phyloP scores from a whole-genome alignment of 495 filamentous ascomycete genomes.

The Penicillium verhagenii region DNA sequence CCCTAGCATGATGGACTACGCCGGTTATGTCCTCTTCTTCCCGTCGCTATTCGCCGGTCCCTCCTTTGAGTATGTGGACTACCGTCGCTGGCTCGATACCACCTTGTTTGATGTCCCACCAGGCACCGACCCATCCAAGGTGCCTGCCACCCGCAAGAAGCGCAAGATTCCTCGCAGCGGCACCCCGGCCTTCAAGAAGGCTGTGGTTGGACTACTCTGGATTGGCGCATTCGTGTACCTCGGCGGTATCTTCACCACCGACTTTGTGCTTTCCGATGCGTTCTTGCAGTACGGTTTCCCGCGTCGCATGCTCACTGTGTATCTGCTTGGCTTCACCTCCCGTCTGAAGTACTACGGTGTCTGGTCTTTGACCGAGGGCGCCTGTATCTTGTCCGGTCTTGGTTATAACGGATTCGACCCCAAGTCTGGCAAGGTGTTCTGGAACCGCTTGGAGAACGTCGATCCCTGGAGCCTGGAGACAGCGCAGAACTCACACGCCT shows the following conservation, averaged over 20 bases:
- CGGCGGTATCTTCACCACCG: slow-evolving; percentile 59
- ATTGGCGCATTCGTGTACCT: slow-evolving; percentile 76
- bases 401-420: slow-evolving; percentile 93
- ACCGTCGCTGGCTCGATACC: slow-evolving; percentile 87
- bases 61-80: slow-evolving; percentile 91
- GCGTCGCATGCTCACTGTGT: slow-evolving; percentile 68
- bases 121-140: slow-evolving; percentile 73
- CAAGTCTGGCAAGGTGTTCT: slow-evolving; percentile 75
- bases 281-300: slow-evolving; percentile 68
- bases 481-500: slow-evolving; percentile 87
- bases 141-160: slow-evolving; percentile 83
- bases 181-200: slow-evolving; percentile 79
- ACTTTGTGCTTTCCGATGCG: slow-evolving; percentile 56
- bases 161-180: slow-evolving; percentile 91
- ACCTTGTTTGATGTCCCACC: slow-evolving; percentile 88
- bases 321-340: slow-evolving; percentile 78
- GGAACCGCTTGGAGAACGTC: slow-evolving; percentile 88
- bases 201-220: slow-evolving; percentile 70
- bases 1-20: slow-evolving; percentile 74
- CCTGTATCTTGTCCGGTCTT: slow-evolving; percentile 90
- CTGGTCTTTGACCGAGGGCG: slow-evolving; percentile 89
- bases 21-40: slow-evolving; percentile 93
- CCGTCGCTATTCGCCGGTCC: slow-evolving; percentile 84
- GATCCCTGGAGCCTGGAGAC: slow-evolving; percentile 77
- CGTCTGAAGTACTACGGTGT: slow-evolving; percentile 95